phyloP scores from a whole-genome alignment of 306 rosid genomes.

The Cucurbita maxima region DNA sequence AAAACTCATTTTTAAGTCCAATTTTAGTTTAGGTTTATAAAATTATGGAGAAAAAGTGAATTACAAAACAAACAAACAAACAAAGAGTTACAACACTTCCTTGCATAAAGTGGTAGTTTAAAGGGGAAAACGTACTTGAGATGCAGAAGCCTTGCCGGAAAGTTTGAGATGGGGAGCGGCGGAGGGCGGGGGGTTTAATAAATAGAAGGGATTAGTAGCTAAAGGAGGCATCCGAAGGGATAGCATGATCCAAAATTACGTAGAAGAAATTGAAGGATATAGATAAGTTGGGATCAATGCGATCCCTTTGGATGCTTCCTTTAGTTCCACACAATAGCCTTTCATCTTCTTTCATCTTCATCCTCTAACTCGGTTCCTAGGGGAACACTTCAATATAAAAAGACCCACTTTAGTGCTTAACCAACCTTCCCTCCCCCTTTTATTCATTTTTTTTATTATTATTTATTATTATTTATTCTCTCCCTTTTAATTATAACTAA shows the following conservation, averaged over 20 bases:
- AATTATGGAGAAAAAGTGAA: too few relatives aligned
- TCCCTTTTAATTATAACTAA: not conserved
- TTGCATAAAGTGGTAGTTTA: not conserved
- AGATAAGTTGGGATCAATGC: conserved; percentile 17
- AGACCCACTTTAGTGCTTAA: not conserved
- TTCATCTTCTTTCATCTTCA: not conserved
- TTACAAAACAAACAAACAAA: too few relatives aligned
- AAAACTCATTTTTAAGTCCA: too few relatives aligned
- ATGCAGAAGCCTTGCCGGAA: not conserved
- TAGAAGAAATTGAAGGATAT: not conserved
- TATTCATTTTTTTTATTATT: not conserved
- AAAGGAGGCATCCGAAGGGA: conserved; percentile 12
- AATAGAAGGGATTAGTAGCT: not conserved
- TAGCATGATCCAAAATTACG: conserved; percentile 10
- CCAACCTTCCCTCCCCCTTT: not conserved
- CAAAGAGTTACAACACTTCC: too few relatives aligned
- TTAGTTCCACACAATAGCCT: not conserved
- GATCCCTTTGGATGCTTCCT: conserved; percentile 37
- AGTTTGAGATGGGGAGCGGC: not conserved
- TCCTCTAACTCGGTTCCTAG: not conserved
- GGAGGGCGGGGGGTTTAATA: too few relatives aligned
- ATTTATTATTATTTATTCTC: too few relatives aligned
- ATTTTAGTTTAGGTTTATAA: too few relatives aligned
- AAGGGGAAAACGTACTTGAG: not conserved
- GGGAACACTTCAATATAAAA: not conserved